Evolutionary conservation across 768 basidiomycete genomes (phyloP), one percentile per base, ranked within the genome.

Genomic region (Pluteus cervinus): DNA sequence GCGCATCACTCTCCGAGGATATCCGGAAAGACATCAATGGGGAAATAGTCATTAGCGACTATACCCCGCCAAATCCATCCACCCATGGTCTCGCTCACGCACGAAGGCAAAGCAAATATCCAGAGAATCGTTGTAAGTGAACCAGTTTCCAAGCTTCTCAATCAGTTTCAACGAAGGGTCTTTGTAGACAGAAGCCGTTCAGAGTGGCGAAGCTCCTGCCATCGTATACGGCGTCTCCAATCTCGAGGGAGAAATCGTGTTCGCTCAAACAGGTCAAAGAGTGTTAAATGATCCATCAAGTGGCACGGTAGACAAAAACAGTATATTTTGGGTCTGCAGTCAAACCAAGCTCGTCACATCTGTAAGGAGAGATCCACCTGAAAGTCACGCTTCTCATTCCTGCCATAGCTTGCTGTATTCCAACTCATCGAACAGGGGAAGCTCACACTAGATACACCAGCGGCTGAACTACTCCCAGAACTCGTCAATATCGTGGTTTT

Each of bases 261-360:
- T 57, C 31, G 51, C 49, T 1, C 39, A 39, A 28, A 50, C 48
- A 17, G 58, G 61, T 7, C 37, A 35, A 14, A 34, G 48, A 11
- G 33, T 50, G 23, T 33, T 50, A n/a, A 46, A 48, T 25, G 57
- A 63, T 31, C 47, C 54, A n/a, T 42, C 52, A 1, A 50, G 51
- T 28, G 53, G 44, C 3, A 30, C 29, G 4, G 41, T 62, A 9
- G 44, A 46, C 15, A 44, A 46, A 15, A 53, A 60, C 34, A 51
- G 49, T 14, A 40, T 62, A 21, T 57, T 60, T 39, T 62, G 62
- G 61, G 46, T 65, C n/a, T 63, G 62, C 44, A 65, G 63, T 37
- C 53, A 56, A 46, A 61, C 61, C 1, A 63, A 65, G 39, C 40
- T 63, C 21, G 38, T 62, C 12, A 51, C 54, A 14, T 50, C 59